phyloP scores from a whole-genome alignment of 139 green algal genomes.

The Mesostigma viride region DNA sequence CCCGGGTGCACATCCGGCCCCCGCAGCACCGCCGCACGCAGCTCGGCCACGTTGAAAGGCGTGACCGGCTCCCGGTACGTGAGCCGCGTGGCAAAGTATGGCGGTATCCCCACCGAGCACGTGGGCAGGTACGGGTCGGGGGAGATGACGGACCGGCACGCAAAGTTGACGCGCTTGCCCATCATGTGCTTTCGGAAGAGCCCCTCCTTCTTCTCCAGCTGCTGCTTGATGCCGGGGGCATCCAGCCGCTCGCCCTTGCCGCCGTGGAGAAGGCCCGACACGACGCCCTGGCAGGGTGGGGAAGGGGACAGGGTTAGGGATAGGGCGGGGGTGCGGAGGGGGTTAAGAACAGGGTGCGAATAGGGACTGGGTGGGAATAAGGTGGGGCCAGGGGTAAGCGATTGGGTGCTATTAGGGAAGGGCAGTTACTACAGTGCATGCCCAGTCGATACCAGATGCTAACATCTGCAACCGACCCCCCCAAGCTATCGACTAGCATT shows the following conservation, averaged over 20 bases:
- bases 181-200: conserved; percentile 99
- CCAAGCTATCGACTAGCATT: too few relatives aligned
- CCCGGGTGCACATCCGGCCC: conserved; percentile 65
- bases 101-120: conserved; percentile 88
- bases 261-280: too few relatives aligned
- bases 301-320: too few relatives aligned
- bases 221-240: conserved; percentile 60
- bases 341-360: too few relatives aligned
- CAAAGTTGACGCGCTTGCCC: conserved; percentile 98
- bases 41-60: conserved; percentile 67
- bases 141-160: conserved; percentile 87
- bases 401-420: too few relatives aligned
- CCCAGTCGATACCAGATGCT: too few relatives aligned
- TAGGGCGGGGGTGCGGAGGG: too few relatives aligned
- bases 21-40: conserved; percentile 63
- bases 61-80: conserved; percentile 77
- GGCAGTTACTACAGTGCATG: too few relatives aligned
- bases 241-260: conserved; percentile 10
- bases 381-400: too few relatives aligned
- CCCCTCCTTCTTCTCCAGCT: conserved; percentile 96
- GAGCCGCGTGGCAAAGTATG: conserved; percentile 86
- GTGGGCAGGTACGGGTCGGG: conserved; percentile 82
- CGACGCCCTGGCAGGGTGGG: too few relatives aligned
- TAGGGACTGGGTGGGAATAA: too few relatives aligned
- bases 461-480: too few relatives aligned